Conservation (phyloP, 1,284 basidiomycete species). For the Pseudomicrostroma phylloplanum region DNA sequence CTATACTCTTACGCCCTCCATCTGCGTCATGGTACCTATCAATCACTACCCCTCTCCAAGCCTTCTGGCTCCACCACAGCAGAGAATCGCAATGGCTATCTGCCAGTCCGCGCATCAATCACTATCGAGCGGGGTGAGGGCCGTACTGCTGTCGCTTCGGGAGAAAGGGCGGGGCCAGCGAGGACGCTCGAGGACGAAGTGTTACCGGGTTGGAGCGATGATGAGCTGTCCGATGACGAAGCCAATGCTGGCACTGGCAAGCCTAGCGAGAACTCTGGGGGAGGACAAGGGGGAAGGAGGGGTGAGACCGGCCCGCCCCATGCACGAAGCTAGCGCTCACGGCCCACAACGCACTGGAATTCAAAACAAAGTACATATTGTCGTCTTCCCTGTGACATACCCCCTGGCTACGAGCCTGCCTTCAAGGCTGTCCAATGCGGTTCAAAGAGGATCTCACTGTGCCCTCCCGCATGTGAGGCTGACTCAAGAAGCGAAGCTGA, state of each 20-base stretch:
- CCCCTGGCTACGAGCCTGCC: too few species aligned
- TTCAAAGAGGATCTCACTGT: too few species aligned
- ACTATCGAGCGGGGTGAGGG: slow-evolving; percentile 34
- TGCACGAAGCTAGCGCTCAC: too few species aligned
- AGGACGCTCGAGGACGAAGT: slow-evolving; percentile 29
- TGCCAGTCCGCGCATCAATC: slow-evolving; percentile 6
- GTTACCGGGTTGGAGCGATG: slow-evolving; percentile 32
- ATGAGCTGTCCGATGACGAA: slow-evolving; percentile 21
- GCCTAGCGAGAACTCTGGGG: too few species aligned
- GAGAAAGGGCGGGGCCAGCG: slow-evolving; percentile 10
- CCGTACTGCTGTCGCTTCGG: not conserved
- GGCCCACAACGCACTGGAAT: too few species aligned
- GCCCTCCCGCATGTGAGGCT: too few species aligned
- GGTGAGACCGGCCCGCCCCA: too few species aligned
- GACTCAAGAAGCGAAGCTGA: too few species aligned
- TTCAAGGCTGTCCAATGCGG: too few species aligned
- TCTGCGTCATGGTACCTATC: slow-evolving; percentile 83
- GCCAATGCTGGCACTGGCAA: not conserved
- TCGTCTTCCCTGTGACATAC: too few species aligned
- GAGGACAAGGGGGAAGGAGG: too few species aligned
- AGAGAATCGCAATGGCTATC: slow-evolving; percentile 9
- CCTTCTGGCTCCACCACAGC: slow-evolving; percentile 55
- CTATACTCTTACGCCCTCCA: slow-evolving; percentile 92
- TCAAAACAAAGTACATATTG: too few species aligned
- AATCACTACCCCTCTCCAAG: slow-evolving; percentile 64